These are phyloP conservation scores for Tetraselmis chui DNA, from an alignment of 139 green algal species.

Conservation along the genomic window DNA sequence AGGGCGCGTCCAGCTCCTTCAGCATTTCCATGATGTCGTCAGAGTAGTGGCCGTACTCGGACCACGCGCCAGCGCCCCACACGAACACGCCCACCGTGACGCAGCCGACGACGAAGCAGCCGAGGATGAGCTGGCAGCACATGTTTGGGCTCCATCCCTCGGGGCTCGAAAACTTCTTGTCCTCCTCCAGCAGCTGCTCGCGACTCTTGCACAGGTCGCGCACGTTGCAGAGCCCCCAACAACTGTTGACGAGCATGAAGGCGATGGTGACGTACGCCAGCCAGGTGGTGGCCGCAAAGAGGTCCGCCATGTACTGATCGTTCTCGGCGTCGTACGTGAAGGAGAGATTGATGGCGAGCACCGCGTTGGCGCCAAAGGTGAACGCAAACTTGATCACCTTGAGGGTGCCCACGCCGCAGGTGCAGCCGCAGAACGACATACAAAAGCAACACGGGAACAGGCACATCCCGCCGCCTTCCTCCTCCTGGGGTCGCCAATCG, in stretches of 20 bases:
- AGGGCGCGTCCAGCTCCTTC: neutral
- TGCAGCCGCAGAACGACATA: neutral
- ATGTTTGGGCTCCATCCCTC: neutral
- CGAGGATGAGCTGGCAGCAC: neutral
- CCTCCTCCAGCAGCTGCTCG: neutral
- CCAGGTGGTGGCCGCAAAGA: neutral
- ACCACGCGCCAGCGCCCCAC: neutral
- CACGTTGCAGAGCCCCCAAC: neutral
- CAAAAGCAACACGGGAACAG: neutral
- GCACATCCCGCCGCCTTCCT: neutral
- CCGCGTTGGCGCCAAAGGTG: neutral
- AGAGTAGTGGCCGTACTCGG: neutral
- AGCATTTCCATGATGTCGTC: neutral
- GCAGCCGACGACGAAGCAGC: neutral
- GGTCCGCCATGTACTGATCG: neutral
- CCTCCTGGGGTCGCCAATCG: too few species aligned
- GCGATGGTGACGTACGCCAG: neutral
- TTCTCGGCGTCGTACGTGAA: neutral
- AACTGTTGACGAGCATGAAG: neutral
- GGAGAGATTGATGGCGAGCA: neutral
- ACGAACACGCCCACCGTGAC: neutral
- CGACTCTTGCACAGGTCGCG: neutral
- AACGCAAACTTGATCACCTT: neutral
- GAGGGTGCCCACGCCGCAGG: neutral
- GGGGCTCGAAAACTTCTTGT: neutral